Percentiles rank a stretch among this genome's conserved stretches.
Conservation (phyloP, 2,329 filamentous ascomycete genomes). For the Gaeumannomyces sp. region DNA sequence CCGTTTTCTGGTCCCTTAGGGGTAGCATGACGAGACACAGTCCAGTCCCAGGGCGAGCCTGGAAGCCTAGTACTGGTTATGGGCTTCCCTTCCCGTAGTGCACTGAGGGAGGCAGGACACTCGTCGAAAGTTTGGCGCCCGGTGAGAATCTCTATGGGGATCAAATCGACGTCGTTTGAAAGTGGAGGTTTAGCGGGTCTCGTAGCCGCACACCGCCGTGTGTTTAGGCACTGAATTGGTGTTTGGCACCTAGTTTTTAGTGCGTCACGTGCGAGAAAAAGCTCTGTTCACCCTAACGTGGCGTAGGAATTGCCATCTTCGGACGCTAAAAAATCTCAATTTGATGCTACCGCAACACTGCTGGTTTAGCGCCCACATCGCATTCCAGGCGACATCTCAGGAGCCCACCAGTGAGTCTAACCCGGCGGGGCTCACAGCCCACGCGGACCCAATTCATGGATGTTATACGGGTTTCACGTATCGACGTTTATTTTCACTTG, state of each 20-base stretch:
- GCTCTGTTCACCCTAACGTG: no score
- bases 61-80: not conserved
- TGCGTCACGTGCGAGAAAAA: not conserved
- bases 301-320: not conserved
- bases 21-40: conserved; percentile 3
- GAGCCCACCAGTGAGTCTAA: no score
- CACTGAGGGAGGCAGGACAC: no score
- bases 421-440: not conserved
- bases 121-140: no score
- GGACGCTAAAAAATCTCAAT: not conserved
- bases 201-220: not conserved
- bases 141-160: no score
- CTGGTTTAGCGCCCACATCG: not conserved
- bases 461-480: no score
- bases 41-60: no score
- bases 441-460: not conserved
- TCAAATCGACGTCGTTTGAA: no score
- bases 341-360: not conserved
- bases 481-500: no score
- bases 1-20: conserved; percentile 17
- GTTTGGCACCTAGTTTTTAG: not conserved
- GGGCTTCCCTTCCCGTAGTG: no score
- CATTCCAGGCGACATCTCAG: no score
- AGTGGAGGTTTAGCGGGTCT: no score
- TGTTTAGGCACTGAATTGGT: not conserved